Percentiles rank a stretch among this genome's conserved stretches.
These are phyloP conservation scores for Phoenix roebelenii DNA, from an alignment of 176 grass and related monocot genomes.

Conservation along the genomic window DNA sequence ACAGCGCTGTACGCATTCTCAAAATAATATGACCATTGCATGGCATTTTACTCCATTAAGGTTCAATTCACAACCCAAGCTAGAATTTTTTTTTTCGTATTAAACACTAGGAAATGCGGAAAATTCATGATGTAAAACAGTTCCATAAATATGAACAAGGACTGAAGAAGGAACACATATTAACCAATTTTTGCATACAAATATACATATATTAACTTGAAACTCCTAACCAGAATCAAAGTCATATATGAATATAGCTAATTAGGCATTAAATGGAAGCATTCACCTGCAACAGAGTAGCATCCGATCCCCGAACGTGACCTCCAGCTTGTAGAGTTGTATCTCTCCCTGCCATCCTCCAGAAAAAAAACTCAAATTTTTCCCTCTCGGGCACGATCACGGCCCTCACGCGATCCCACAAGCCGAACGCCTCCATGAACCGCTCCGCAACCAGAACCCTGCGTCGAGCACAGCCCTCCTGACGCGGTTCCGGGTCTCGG, in stretches of 20 bases:
- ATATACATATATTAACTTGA: no score
- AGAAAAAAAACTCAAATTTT: slow-evolving; percentile 56
- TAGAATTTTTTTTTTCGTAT: no score
- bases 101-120: no score
- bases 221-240: no score
- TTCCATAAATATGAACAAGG: no score
- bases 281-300: slow-evolving; percentile 70
- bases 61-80: no score
- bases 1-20: no score
- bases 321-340: slow-evolving; percentile 44
- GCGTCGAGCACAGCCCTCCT: slow-evolving; percentile 8
- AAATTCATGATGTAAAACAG: no score
- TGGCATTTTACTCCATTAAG: no score
- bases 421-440: slow-evolving; percentile 32
- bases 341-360: slow-evolving; percentile 30
- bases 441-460: slow-evolving; percentile 17
- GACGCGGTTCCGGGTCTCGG: slow-evolving; percentile 14
- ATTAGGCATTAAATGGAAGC: background rate
- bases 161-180: no score
- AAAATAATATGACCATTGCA: no score
- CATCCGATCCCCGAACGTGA: slow-evolving; percentile 37
- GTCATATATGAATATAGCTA: background rate
- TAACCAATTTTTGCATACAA: background rate
- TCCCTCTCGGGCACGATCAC: slow-evolving; percentile 62
- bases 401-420: slow-evolving; percentile 57